Base-by-base conservation (phyloP, 2,329 filamentous ascomycete species). In the Aspergillus awamori region DNA sequence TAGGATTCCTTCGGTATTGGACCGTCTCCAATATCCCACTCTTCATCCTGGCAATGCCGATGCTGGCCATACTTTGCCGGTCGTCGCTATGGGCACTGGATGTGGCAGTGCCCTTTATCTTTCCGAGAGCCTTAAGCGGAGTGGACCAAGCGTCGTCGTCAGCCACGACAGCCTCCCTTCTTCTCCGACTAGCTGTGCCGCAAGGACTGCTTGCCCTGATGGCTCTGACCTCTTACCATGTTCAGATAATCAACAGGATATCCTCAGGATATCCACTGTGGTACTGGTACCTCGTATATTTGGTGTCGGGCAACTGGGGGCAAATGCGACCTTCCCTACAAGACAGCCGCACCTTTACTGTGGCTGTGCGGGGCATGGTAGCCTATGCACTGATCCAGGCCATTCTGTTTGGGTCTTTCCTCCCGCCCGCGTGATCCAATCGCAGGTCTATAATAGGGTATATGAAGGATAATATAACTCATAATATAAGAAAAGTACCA, bases 1-100 rank as follows among this genome's bases (percentile, higher is more conserved):
- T 90, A 56, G 95, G 95, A 0, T 89, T 96, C 67, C 84, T 98
- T 55, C 85, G 85, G 61, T 99, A 99, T 80, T 99, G 95, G 95
- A 96, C 88, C 0, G 65, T 89, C 0, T 87, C 89, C 5, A 97
- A 99, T 72, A 72, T 95, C 8, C 95, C 95, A 0, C 83, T 99
- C 1, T 99, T 99, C 77, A 70, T 93, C 22, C 84, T 99, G 10
- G 93, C 93, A 1, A 77, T 85, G 0, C 95, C 95, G 1, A 89
- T 94, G 82, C 80, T 97, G 54, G 79, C 80, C 38, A 74, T 97
- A 8, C 77, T 96, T 64, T 73, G 86, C 36, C 79, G 76, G 47
- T 96, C 93, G 17, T 84, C 86, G 7, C 59, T 76, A 48, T 81
- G 78, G 77, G 77, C 71, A 70, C 66, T 82, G 78, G 64, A 65